Base-by-base conservation (phyloP, 257 asterid genomes). In the Rhazya stricta region DNA sequence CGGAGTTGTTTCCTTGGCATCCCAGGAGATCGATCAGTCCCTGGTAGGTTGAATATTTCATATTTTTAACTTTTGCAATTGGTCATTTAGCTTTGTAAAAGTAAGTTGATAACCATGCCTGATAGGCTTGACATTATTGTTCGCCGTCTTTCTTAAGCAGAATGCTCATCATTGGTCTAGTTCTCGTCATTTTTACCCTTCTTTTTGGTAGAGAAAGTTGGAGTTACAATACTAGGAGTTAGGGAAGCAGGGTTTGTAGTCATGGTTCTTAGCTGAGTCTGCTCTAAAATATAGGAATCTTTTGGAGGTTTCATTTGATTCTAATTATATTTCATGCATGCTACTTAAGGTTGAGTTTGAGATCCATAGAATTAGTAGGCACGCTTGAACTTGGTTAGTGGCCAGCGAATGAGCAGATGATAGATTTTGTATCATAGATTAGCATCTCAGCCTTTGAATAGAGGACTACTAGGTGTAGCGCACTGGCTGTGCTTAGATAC, bases 1-100 rank as follows among this genome's bases (percentile, higher is more conserved):
- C 79, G 97, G 96, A 77, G 90, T 89, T 78, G 79, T 95, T 75
- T 87, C 96, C 62, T 78, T 95, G 85, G 90, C 96, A 71, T 87
- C 96, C 72, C 83, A 89, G 21, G 93, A 89, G 83, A 86, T 92
- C 48, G 96, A 91, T 77, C 85, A 87, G 60, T 85, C 96, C 79
- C 80, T 91, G 92, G 50, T 75, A 34, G 67, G 73, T 75, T 51
- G 12, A 32, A n/a, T 51, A 9, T 71, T 12, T 54, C 18, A 70
- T 19, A 1, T 36, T 10, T 32, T 37, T 3, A 8, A 39, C 51
- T 19, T 76, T 72, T 36, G 29, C 48, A 9, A n/a, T 29, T 57
- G 13, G 39, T 21, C 45, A 27, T 11, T 51, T 8, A 25, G 8
- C 25, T n/a, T n/a, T 57, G 34, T 70, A 27, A 36, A 3, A 65